Conservation (phyloP, 495 filamentous ascomycete genomes). For the Massariosphaeria phaeospora region DNA sequence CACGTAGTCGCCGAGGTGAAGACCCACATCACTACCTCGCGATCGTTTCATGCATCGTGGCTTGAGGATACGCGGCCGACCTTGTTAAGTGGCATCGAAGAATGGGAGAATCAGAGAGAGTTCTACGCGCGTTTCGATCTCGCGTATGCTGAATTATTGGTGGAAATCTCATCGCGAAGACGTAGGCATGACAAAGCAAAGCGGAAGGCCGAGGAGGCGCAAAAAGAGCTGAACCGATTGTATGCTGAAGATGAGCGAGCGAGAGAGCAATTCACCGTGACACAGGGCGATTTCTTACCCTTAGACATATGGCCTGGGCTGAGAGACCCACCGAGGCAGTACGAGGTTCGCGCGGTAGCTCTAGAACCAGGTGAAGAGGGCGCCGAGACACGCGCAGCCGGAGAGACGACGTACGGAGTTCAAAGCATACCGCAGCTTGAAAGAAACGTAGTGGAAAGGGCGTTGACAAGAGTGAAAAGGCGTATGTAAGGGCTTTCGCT, state of each 20-base stretch:
- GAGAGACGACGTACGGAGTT: conserved; percentile 36
- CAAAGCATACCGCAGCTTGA: conserved; percentile 52
- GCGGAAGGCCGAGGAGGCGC: conserved; percentile 67
- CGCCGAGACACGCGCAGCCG: conserved; percentile 1
- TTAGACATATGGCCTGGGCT: conserved; percentile 84
- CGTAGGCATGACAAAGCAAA: conserved; percentile 66
- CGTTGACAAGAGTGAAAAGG: conserved; percentile 40
- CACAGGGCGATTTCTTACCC: conserved; percentile 81
- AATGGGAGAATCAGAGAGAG: conserved; percentile 61
- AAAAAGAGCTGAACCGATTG: conserved; percentile 68
- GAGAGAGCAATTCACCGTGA: conserved; percentile 70
- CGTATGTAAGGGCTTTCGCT: conserved; percentile 9
- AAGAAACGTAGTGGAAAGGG: conserved; percentile 52
- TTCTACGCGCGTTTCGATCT: conserved; percentile 81
- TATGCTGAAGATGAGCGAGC: conserved; percentile 62
- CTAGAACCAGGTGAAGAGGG: conserved; percentile 6
- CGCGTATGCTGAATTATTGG: conserved; percentile 75
- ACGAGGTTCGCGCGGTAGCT: conserved; percentile 47
- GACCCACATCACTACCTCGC: conserved; percentile 62
- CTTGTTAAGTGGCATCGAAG: conserved; percentile 24
- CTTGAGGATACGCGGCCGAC: conserved; percentile 59
- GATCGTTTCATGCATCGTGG: conserved; percentile 71
- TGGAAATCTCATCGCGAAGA: conserved; percentile 73
- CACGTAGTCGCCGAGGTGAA: conserved; percentile 60
- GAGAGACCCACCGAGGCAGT: conserved; percentile 54